Base-by-base conservation (phyloP, 805 yeast genomes). In the Myxozyma vanderwaltii region DNA sequence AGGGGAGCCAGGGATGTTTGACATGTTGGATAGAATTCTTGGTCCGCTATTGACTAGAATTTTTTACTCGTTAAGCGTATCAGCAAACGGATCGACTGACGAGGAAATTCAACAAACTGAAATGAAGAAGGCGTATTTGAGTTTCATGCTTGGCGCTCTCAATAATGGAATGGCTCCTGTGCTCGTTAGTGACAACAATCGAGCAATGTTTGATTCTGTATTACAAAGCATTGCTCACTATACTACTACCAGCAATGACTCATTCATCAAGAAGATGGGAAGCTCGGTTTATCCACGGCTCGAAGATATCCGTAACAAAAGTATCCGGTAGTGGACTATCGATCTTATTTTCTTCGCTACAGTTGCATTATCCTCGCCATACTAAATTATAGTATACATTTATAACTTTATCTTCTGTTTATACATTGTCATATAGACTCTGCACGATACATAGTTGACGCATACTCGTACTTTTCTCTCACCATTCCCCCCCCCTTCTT, bases 91-190 rank as follows among this genome's bases (percentile, higher is more conserved):
- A 10, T 71, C 76, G 51, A 86, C 91, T 0, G 90, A 89, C 69
- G 76, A 86, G 44, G 79, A 71, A 4, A 77, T 90, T 61, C 92
- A 87, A 54, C 83, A 84, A 68, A 74, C 82, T 51, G 79, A 81
- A 44, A 76, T 92, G 69, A 87, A 88, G 67, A 85, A 84, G 66
- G 79, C 90, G 8, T 85, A 86, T 66, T 81, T 89, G 70, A 81
- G 83, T 19, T 82, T 91, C 64, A 69, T 94, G 50, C 82, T 86
- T 67, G 80, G 87, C 21, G 74, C 94, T 41, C 79, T 88, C 19
- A 81, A 87, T 63, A 95, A 94, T 74, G 86, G 88, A 69, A 83
- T 86, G 65, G 84, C 92, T 17, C 86, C 95, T 54, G 76, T 94
- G 56, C 81, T 94, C 69, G 75, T 91, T 55, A 82, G 89, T 2